phyloP scores from a whole-genome alignment of 2,329 filamentous ascomycete species.

The Zymoseptoria ardabiliae region DNA sequence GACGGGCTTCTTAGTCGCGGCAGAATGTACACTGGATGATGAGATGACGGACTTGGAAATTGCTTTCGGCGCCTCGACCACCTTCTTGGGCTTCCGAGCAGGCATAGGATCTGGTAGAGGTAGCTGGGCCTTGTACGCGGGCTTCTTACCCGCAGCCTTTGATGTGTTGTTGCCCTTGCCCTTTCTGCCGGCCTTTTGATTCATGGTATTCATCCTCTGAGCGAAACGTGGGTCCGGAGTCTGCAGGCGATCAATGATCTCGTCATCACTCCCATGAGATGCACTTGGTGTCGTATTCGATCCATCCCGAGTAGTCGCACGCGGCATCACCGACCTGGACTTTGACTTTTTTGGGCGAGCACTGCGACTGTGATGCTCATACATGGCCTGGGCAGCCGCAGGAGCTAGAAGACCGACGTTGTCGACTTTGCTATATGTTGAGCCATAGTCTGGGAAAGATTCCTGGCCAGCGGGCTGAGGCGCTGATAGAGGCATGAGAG shows the following conservation, averaged over 20 bases:
- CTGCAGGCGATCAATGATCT: conserved; percentile 9
- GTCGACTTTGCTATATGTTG: conserved; percentile 9
- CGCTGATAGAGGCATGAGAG: not conserved
- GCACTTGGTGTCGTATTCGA: not conserved
- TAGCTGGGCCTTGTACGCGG: conserved; percentile 4
- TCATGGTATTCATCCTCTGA: conserved; percentile 11
- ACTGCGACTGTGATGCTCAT: not conserved
- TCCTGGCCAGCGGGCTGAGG: not conserved
- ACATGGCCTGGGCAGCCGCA: not conserved
- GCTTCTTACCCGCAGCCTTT: conserved; percentile 4
- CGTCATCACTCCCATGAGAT: not conserved
- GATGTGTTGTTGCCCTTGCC: conserved; percentile 3
- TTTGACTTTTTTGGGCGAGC: not conserved
- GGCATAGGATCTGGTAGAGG: conserved; percentile 6
- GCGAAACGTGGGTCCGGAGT: conserved; percentile 1
- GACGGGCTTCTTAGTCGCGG: conserved; percentile 1
- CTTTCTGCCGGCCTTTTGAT: conserved; percentile 10
- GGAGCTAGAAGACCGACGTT: conserved; percentile 5
- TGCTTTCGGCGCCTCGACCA: not conserved
- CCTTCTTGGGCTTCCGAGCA: conserved; percentile 4
- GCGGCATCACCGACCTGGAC: not conserved
- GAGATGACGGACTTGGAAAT: not conserved
- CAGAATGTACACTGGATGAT: not conserved
- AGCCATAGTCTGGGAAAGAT: conserved; percentile 2
- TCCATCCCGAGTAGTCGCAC: not conserved